These are phyloP conservation scores for Nemania sp. DNA, from an alignment of 2,329 filamentous ascomycete genomes.

Conservation along the genomic window DNA sequence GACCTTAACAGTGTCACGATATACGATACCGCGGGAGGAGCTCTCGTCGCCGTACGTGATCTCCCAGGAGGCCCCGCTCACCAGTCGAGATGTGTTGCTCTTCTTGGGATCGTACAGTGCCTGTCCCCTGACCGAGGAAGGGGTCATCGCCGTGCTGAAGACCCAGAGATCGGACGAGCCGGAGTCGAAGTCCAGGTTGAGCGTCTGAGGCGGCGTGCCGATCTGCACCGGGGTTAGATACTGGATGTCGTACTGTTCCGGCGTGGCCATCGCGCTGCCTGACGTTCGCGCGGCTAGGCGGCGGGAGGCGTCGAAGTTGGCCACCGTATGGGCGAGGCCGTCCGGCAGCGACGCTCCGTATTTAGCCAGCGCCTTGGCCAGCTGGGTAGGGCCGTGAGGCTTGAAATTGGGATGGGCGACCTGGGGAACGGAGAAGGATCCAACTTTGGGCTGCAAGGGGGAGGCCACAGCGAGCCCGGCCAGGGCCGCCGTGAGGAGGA, in stretches of 20 bases:
- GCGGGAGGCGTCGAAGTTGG: conserved; percentile 23
- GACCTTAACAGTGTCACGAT: conserved; percentile 38
- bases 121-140: conserved; percentile 33
- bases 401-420: conserved; percentile 34
- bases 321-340: conserved; percentile 31
- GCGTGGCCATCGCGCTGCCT: conserved; percentile 31
- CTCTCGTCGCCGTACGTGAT: conserved; percentile 42
- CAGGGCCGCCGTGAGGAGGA: conserved; percentile 26
- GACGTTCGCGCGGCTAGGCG: conserved; percentile 25
- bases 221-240: conserved; percentile 41
- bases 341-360: conserved; percentile 37
- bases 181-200: conserved; percentile 42
- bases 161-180: conserved; percentile 44
- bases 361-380: conserved; percentile 37
- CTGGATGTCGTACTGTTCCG: conserved; percentile 36
- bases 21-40: conserved; percentile 42
- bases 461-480: conserved; percentile 32
- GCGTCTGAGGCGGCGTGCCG: conserved; percentile 38
- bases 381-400: conserved; percentile 33
- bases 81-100: conserved; percentile 34
- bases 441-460: conserved; percentile 27
- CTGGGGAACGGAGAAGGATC: conserved; percentile 34
- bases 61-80: conserved; percentile 35
- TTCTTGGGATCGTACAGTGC: conserved; percentile 34
- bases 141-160: conserved; percentile 36